Evolutionary conservation across 1,284 basidiomycete species (phyloP).

Genomic region (Puccinia triticina): DNA sequence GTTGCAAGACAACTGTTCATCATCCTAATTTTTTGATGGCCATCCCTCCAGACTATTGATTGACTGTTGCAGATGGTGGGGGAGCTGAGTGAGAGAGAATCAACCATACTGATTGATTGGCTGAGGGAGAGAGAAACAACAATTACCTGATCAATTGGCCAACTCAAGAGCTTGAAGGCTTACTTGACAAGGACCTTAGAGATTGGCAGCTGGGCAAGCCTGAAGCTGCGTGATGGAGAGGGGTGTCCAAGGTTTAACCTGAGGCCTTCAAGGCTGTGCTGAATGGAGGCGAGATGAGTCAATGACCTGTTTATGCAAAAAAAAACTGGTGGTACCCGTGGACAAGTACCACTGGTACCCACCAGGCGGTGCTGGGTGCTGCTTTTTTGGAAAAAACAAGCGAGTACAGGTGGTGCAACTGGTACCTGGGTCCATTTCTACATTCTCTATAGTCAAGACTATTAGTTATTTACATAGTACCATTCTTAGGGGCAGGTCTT

Average conservation of each 20-base stretch:
- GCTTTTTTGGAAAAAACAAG: too few species aligned
- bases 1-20: too few species aligned
- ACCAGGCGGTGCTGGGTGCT: too few species aligned
- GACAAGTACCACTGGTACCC: too few species aligned
- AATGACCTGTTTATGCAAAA: background rate
- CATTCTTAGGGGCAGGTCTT: too few species aligned
- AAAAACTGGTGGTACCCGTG: too few species aligned
- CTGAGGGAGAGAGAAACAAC: background rate
- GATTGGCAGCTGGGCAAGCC: background rate
- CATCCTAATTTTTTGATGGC: background rate
- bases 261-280: conserved; percentile 34
- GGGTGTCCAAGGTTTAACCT: background rate
- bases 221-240: background rate
- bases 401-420: too few species aligned
- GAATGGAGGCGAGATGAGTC: background rate
- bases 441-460: too few species aligned
- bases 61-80: background rate
- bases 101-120: too few species aligned
- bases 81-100: too few species aligned
- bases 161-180: background rate
- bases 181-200: background rate
- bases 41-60: background rate
- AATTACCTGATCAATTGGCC: conserved; percentile 18
- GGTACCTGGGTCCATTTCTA: too few species aligned
- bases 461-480: too few species aligned